Evolutionary conservation across 2,329 filamentous ascomycete genomes (phyloP).

Genomic region (Cladosporium sp.): DNA sequence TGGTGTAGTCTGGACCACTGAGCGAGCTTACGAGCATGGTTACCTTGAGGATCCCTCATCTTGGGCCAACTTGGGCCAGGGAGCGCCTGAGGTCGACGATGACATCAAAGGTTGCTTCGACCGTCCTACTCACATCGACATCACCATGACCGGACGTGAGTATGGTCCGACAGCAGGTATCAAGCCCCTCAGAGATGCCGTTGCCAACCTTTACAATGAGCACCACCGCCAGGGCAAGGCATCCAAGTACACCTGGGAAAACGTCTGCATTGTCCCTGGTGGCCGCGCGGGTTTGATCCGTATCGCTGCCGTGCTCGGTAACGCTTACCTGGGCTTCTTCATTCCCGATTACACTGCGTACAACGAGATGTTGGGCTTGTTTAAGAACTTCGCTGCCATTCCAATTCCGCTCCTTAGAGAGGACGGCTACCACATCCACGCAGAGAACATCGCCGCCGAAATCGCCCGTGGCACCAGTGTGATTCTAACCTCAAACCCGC

Average conservation of each 20-base stretch:
- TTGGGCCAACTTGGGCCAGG: conserved; percentile 95
- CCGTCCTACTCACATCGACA: conserved; percentile 74
- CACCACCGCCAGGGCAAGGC: conserved; percentile 85
- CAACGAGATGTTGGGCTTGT: conserved; percentile 94
- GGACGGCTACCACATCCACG: conserved; percentile 90
- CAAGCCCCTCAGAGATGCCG: conserved; percentile 82
- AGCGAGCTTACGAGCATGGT: conserved; percentile 85
- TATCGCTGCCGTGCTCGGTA: conserved; percentile 90
- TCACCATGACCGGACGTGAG: conserved; percentile 77
- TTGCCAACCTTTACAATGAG: conserved; percentile 89
- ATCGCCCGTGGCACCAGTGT: conserved; percentile 56
- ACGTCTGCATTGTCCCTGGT: conserved; percentile 93
- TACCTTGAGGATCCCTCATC: conserved; percentile 74
- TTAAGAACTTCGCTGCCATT: conserved; percentile 89
- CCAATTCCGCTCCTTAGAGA: conserved; percentile 80
- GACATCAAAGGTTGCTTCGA: conserved; percentile 88
- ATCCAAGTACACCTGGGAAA: conserved; percentile 94
- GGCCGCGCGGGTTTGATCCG: conserved; percentile 90
- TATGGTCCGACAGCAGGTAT: conserved; percentile 93
- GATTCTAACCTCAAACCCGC: conserved; percentile 90
- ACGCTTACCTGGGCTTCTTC: conserved; percentile 82
- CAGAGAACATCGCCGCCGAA: conserved; percentile 81
- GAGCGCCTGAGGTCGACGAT: conserved; percentile 83
- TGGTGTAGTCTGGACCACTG: conserved; percentile 90
- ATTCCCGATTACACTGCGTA: conserved; percentile 81